phyloP scores from a whole-genome alignment of 768 basidiomycete species.

The Paxillus rubicundulus region DNA sequence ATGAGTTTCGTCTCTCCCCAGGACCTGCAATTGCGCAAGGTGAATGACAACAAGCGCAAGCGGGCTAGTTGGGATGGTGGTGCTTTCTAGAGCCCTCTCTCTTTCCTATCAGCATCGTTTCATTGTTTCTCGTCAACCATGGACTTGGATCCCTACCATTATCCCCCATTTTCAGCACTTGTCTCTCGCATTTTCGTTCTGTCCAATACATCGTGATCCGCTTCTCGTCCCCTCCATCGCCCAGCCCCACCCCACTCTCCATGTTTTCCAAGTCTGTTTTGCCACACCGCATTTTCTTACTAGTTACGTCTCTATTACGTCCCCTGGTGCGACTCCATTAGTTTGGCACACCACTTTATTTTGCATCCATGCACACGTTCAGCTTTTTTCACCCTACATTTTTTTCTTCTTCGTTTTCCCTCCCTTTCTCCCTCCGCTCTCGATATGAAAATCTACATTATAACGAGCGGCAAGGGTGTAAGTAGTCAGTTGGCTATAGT shows the following conservation, averaged over 20 bases:
- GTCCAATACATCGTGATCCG: constrained; percentile 4
- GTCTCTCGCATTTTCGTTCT: constrained; percentile 7
- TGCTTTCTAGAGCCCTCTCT: constrained; percentile 22
- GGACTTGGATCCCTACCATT: constrained; percentile 9
- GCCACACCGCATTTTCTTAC: constrained; percentile 2
- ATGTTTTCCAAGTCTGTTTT: constrained; percentile 4
- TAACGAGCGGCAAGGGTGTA: constrained; percentile 23
- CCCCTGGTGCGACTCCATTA: constrained; percentile 6
- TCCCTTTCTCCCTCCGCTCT: neutral
- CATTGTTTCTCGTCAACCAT: neutral
- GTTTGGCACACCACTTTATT: constrained; percentile 5
- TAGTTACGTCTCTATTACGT: constrained; percentile 22
- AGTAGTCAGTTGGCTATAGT: constrained; percentile 26
- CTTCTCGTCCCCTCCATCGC: constrained; percentile 5
- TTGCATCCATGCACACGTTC: constrained; percentile 16
- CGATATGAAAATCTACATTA: constrained; percentile 26
- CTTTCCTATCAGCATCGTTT: neutral
- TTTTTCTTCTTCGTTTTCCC: neutral
- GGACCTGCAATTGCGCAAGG: constrained; percentile 47
- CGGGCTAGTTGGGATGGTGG: constrained; percentile 57
- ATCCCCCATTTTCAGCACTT: constrained; percentile 4
- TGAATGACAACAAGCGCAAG: constrained; percentile 54
- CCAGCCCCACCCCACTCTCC: neutral
- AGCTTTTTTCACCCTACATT: neutral
- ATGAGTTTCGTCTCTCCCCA: constrained; percentile 54